A percentile compares a stretch with the other conserved stretches of the same genome.
These are phyloP conservation scores for Collybiopsis luxurians DNA, from an alignment of 768 basidiomycete genomes.

Conservation along the genomic window DNA sequence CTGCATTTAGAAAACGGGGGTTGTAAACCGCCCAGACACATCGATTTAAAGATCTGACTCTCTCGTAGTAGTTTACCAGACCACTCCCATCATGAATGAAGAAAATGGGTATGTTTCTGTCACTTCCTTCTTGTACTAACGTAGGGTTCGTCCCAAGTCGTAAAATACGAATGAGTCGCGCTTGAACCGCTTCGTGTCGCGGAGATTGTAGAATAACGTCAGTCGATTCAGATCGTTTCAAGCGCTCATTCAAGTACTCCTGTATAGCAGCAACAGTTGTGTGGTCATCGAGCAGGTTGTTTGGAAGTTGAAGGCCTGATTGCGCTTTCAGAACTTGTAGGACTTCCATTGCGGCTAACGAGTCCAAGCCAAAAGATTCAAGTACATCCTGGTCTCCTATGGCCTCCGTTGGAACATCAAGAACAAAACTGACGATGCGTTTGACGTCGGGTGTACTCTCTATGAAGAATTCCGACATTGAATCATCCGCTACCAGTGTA, in stretches of 20 bases:
- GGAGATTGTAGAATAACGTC: not conserved
- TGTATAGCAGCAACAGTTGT: slow-evolving; percentile 39
- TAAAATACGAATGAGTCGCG: slow-evolving; percentile 15
- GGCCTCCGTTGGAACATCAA: slow-evolving; percentile 37
- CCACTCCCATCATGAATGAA: slow-evolving; percentile 78
- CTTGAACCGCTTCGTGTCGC: not conserved
- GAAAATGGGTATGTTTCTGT: slow-evolving; percentile 41
- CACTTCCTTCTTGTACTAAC: slow-evolving; percentile 29
- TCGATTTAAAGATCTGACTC: slow-evolving; percentile 44
- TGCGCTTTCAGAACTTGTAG: slow-evolving; percentile 43
- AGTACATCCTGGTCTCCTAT: slow-evolving; percentile 47
- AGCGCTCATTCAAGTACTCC: not conserved
- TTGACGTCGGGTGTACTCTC: slow-evolving; percentile 29
- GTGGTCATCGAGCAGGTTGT: slow-evolving; percentile 37
- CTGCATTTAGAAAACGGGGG: slow-evolving; percentile 42
- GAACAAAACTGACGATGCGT: slow-evolving; percentile 40
- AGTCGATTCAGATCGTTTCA: not conserved
- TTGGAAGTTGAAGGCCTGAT: slow-evolving; percentile 40
- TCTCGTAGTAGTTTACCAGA: slow-evolving; percentile 47
- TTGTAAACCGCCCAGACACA: slow-evolving; percentile 62
- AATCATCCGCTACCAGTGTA: slow-evolving; percentile 39
- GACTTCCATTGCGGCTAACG: slow-evolving; percentile 62
- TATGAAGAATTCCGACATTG: slow-evolving; percentile 18
- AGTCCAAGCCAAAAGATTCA: slow-evolving; percentile 57
- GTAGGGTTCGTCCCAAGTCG: slow-evolving; percentile 27